Evolutionary conservation across 2,329 filamentous ascomycete species (phyloP).

Genomic region (Massarina eburnea): DNA sequence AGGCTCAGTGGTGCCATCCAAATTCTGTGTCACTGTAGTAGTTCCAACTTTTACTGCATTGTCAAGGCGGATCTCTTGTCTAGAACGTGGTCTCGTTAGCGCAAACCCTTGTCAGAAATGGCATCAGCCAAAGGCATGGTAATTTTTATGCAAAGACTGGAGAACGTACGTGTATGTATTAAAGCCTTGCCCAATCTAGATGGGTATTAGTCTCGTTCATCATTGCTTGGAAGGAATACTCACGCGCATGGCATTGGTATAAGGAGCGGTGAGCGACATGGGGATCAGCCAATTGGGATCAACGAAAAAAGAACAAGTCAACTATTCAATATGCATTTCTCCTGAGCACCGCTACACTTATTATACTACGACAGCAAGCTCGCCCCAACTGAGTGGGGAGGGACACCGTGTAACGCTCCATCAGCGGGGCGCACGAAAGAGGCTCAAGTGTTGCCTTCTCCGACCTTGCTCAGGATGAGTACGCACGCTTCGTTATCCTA

Average conservation of each 20-base stretch:
- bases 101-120: no score
- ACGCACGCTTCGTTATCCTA: background rate
- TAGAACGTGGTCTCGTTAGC: no score
- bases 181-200: constrained; percentile 36
- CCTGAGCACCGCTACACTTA: background rate
- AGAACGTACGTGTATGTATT: constrained; percentile 39
- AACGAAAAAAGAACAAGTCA: background rate
- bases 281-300: background rate
- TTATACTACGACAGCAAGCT: background rate
- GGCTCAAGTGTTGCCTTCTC: background rate
- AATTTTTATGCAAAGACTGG: background rate
- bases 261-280: constrained; percentile 41
- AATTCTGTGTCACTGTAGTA: constrained; percentile 1
- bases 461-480: background rate
- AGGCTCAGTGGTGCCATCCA: constrained; percentile 3
- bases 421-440: background rate
- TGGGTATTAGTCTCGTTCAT: background rate
- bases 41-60: constrained; percentile 36
- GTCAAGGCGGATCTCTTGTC: constrained; percentile 43
- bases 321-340: background rate
- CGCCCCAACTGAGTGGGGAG: background rate
- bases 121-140: no score
- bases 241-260: constrained; percentile 43
- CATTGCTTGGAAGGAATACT: constrained; percentile 10
- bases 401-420: background rate